These are phyloP conservation scores for Penicillium hordei DNA, from an alignment of 2,329 filamentous ascomycete genomes.

Conservation along the genomic window DNA sequence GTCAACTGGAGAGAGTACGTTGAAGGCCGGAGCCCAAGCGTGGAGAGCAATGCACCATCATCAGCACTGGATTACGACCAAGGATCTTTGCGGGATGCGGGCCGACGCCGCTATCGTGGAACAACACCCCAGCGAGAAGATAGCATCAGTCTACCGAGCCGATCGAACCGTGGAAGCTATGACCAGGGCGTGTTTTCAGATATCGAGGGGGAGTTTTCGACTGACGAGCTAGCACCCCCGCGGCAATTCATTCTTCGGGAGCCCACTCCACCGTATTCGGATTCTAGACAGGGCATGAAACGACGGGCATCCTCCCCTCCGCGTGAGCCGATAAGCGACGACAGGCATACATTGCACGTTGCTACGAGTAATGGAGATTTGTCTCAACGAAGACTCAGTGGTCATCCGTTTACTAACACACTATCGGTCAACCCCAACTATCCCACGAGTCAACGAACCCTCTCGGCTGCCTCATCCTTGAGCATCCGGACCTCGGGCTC, in stretches of 20 bases:
- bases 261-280: slow-evolving; percentile 38
- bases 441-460: slow-evolving; percentile 58
- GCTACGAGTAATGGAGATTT: slow-evolving; percentile 51
- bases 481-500: slow-evolving; percentile 60
- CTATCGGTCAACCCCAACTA: slow-evolving; percentile 56
- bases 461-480: slow-evolving; percentile 65
- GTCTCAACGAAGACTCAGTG: slow-evolving; percentile 54
- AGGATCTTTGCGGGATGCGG: slow-evolving; percentile 33
- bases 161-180: slow-evolving; percentile 61
- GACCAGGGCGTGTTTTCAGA: slow-evolving; percentile 59
- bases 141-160: slow-evolving; percentile 48
- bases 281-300: slow-evolving; percentile 58
- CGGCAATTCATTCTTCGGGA: slow-evolving; percentile 43
- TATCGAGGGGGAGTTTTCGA: slow-evolving; percentile 43
- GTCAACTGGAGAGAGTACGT: slow-evolving; percentile 44
- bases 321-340: slow-evolving; percentile 48
- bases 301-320: slow-evolving; percentile 65
- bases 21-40: slow-evolving; percentile 45
- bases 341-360: slow-evolving; percentile 36
- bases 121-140: slow-evolving; percentile 53
- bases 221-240: slow-evolving; percentile 39
- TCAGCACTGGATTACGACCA: slow-evolving; percentile 44
- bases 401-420: slow-evolving; percentile 56
- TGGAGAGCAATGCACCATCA: slow-evolving; percentile 43
- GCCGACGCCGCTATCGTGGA: slow-evolving; percentile 50